Conservation (phyloP, 345 rosid genomes). For the Cochlearia excelsa region DNA sequence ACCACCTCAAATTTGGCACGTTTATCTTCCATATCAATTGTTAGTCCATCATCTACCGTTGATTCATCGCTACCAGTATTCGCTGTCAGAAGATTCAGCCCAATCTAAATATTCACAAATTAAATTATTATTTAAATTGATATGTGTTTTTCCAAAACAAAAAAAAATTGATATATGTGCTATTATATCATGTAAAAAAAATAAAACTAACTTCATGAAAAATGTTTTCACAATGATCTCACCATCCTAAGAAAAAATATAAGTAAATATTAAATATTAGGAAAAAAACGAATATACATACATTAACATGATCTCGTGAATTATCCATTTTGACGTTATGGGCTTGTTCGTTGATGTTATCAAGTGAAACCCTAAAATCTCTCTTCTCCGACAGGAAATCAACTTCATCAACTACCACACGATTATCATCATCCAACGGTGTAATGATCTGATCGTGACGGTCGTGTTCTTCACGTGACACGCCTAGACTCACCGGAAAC, state of each 20-base stretch:
- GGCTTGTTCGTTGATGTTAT: conserved; percentile 23
- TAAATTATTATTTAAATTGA: too few species aligned
- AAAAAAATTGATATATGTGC: too few species aligned
- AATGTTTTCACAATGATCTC: conserved; percentile 2
- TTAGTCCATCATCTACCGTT: conserved; percentile 75
- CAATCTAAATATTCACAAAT: conserved; percentile 45
- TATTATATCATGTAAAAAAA: not conserved
- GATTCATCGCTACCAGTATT: conserved; percentile 84
- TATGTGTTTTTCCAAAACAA: too few species aligned
- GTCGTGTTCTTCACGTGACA: conserved; percentile 29
- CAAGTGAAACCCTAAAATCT: conserved; percentile 21
- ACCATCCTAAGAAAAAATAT: conserved; percentile 13
- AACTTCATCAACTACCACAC: conserved; percentile 54
- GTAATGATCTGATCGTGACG: conserved; percentile 33
- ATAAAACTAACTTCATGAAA: not conserved
- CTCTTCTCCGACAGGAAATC: conserved; percentile 78
- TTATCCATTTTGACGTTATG: conserved; percentile 52
- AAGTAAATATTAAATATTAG: not conserved
- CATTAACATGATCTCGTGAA: conserved; percentile 41
- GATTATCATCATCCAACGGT: conserved; percentile 30
- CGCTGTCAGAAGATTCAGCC: conserved; percentile 68
- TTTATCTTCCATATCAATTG: conserved; percentile 63
- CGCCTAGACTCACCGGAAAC: conserved; percentile 47
- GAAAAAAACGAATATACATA: conserved; percentile 33
- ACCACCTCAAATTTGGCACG: conserved; percentile 64